A percentile compares a stretch with the other conserved stretches of the same genome.
These are phyloP conservation scores for Fusarium domesticum DNA, from an alignment of 2,329 filamentous ascomycete genomes.

Conservation along the genomic window DNA sequence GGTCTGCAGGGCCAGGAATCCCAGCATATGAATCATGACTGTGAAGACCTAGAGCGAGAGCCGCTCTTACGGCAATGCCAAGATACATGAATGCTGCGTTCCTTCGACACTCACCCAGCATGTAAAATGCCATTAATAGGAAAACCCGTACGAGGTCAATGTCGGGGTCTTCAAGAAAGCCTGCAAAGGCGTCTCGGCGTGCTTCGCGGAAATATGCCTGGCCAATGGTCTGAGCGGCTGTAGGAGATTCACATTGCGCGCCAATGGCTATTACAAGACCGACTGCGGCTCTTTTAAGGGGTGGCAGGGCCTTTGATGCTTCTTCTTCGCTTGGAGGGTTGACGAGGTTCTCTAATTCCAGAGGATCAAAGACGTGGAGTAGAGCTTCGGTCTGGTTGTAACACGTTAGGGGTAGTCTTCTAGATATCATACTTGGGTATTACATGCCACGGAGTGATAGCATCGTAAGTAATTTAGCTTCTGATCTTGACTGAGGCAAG, in stretches of 20 bases:
- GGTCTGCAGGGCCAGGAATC: constrained; percentile 12
- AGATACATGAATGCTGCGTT: constrained; percentile 66
- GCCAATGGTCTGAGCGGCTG: constrained; percentile 19
- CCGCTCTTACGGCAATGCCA: constrained; percentile 56
- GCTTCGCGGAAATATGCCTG: constrained; percentile 46
- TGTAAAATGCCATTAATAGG: constrained; percentile 67
- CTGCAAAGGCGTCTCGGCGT: constrained; percentile 19
- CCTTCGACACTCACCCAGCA: constrained; percentile 58
- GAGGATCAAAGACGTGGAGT: constrained; percentile 32
- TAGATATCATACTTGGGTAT: too few species aligned
- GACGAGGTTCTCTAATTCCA: constrained; percentile 29
- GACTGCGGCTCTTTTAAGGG: constrained; percentile 10
- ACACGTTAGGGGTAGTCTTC: too few species aligned
- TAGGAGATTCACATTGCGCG: constrained; percentile 23
- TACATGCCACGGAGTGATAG: constrained; percentile 20
- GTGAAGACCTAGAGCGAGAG: constrained; percentile 56
- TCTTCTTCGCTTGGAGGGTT: constrained; percentile 3
- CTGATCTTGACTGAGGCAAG: neutral
- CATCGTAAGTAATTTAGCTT: constrained; percentile 12
- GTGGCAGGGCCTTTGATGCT: neutral
- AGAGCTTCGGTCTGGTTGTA: constrained; percentile 35
- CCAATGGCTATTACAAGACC: constrained; percentile 27
- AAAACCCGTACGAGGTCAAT: constrained; percentile 26
- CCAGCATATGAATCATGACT: constrained; percentile 25
- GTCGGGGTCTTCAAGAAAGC: constrained; percentile 27